phyloP scores from a whole-genome alignment of 2,329 filamentous ascomycete genomes.

The Conoideocrella luteorostrata region DNA sequence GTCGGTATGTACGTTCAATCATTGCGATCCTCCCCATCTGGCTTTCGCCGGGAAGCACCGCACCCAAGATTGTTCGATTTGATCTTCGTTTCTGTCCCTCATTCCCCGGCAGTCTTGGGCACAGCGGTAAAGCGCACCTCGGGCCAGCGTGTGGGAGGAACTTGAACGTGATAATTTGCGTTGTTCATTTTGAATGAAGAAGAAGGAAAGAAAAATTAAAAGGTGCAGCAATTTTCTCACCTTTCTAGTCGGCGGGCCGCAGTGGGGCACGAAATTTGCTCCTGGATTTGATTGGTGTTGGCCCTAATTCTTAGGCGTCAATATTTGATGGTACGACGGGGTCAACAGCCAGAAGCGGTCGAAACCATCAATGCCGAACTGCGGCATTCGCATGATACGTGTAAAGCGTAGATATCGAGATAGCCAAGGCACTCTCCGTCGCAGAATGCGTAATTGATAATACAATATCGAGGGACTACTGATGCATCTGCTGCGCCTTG shows the following conservation, averaged over 20 bases:
- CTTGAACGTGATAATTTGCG: constrained; percentile 40
- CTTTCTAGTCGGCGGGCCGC: constrained; percentile 3
- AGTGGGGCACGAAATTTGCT: not conserved
- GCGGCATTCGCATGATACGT: too few relatives aligned
- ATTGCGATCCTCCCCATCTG: constrained; percentile 51
- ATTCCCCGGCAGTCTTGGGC: constrained; percentile 42
- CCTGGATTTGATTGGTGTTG: not conserved
- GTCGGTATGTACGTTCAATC: constrained; percentile 48
- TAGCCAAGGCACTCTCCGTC: too few relatives aligned
- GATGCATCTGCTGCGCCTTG: too few relatives aligned
- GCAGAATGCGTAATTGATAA: too few relatives aligned
- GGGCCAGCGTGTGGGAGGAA: constrained; percentile 34
- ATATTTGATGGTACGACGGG: too few relatives aligned
- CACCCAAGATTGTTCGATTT: constrained; percentile 54
- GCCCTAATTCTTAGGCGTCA: constrained; percentile 1
- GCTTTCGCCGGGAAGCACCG: constrained; percentile 43
- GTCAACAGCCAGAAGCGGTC: too few relatives aligned
- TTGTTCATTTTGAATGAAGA: constrained; percentile 36
- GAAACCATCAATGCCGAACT: too few relatives aligned
- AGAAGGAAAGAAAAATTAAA: constrained; percentile 18
- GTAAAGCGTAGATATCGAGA: too few relatives aligned
- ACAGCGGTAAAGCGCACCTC: constrained; percentile 36
- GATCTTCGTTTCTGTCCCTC: constrained; percentile 46
- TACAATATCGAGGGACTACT: too few relatives aligned
- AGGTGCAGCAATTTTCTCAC: constrained; percentile 11